Percentiles rank a stretch among this genome's conserved stretches.
These are phyloP conservation scores for Nakazawaea ernobii DNA, from an alignment of 805 yeast species.

Conservation along the genomic window DNA sequence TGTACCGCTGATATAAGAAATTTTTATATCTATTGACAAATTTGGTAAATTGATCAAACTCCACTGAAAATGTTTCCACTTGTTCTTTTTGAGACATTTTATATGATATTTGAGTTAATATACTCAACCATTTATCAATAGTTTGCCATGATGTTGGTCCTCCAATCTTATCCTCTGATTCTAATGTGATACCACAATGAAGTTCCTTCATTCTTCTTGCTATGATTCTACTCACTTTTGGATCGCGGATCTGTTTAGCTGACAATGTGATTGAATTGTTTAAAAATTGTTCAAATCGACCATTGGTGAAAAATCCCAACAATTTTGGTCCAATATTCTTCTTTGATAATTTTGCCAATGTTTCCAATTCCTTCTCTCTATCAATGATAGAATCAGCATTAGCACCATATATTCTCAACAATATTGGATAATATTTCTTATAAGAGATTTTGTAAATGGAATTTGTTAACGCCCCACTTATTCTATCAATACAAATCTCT, in stretches of 20 bases:
- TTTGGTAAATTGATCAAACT: slow-evolving; percentile 44
- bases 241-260: slow-evolving; percentile 66
- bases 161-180: slow-evolving; percentile 42
- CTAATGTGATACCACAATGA: slow-evolving; percentile 71
- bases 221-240: slow-evolving; percentile 72
- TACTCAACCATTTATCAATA: slow-evolving; percentile 64
- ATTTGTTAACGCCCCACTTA: slow-evolving; percentile 92
- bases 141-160: slow-evolving; percentile 71
- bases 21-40: slow-evolving; percentile 47
- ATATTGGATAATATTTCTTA: slow-evolving; percentile 46
- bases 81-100: slow-evolving; percentile 30
- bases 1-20: slow-evolving; percentile 56
- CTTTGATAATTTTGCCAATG: slow-evolving; percentile 65
- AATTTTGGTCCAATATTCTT: slow-evolving; percentile 84
- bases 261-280: slow-evolving; percentile 77
- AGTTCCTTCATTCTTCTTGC: slow-evolving; percentile 96
- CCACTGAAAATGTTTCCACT: slow-evolving; percentile 34
- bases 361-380: slow-evolving; percentile 70
- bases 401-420: slow-evolving; percentile 83
- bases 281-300: slow-evolving; percentile 89
- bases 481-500: slow-evolving; percentile 52
- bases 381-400: slow-evolving; percentile 84
- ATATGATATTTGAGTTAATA: slow-evolving; percentile 39
- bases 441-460: slow-evolving; percentile 66
- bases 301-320: slow-evolving; percentile 86